Evolutionary conservation across 2,329 filamentous ascomycete species (phyloP).

Genomic region (Epichloe coenophiala): DNA sequence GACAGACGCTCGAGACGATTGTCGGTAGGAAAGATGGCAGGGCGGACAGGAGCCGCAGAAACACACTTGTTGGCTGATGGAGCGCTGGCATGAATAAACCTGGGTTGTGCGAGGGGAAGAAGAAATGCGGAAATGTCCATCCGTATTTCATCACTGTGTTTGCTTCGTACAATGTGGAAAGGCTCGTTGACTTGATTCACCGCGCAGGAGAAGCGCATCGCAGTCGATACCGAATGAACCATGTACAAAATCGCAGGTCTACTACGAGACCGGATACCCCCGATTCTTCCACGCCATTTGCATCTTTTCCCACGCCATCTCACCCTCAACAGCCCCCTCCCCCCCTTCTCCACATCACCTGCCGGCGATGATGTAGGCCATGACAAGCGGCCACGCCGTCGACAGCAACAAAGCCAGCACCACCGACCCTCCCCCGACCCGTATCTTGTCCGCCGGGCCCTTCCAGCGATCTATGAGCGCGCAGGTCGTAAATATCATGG

Average conservation of each 20-base stretch:
- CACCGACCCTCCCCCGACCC: slow-evolving; percentile 15
- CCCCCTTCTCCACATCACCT: background rate
- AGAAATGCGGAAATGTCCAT: background rate
- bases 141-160: too few species aligned
- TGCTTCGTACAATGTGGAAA: too few species aligned
- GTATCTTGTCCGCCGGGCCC: slow-evolving; percentile 22
- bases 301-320: too few species aligned
- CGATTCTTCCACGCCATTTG: too few species aligned
- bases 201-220: too few species aligned
- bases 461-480: slow-evolving; percentile 29
- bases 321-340: too few species aligned
- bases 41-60: slow-evolving; percentile 27
- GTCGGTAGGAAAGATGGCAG: slow-evolving; percentile 42
- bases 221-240: too few species aligned
- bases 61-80: slow-evolving; percentile 25
- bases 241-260: too few species aligned
- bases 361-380: slow-evolving; percentile 19
- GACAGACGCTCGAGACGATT: slow-evolving; percentile 64
- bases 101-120: background rate
- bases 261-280: too few species aligned
- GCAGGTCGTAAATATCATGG: slow-evolving; percentile 29
- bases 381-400: slow-evolving; percentile 22
- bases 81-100: background rate
- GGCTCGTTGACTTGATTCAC: too few species aligned
- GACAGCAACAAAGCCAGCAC: slow-evolving; percentile 20